Evolutionary conservation across 805 yeast species (phyloP).

Genomic region (Saturnispora zaruensis): DNA sequence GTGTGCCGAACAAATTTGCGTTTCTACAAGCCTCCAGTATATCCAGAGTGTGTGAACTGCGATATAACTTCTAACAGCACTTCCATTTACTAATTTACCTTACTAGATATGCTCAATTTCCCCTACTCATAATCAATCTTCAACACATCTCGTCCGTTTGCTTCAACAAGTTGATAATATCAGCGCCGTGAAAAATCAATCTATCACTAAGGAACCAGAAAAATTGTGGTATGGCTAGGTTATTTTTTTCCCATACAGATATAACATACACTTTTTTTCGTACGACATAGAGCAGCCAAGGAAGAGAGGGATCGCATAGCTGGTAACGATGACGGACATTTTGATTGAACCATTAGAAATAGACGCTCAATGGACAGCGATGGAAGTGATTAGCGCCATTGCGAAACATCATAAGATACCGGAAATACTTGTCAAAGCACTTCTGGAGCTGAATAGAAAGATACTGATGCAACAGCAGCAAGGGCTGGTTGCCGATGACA

Average conservation of each 20-base stretch:
- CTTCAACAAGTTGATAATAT: not conserved
- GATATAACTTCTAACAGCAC: not conserved
- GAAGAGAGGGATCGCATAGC: not conserved
- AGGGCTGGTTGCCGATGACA: constrained; percentile 8
- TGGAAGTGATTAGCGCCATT: constrained; percentile 7
- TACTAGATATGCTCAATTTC: not conserved
- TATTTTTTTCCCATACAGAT: not conserved
- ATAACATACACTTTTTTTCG: constrained; percentile 1
- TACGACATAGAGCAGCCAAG: not conserved
- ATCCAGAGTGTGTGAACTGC: not conserved
- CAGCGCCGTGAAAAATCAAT: not conserved
- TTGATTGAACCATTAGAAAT: not conserved
- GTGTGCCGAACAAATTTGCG: not conserved
- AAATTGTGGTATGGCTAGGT: constrained; percentile 1
- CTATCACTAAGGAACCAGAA: not conserved
- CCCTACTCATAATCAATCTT: not conserved
- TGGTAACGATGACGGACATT: not conserved
- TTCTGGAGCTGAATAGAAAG: constrained; percentile 23
- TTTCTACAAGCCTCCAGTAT: not conserved
- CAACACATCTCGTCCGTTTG: not conserved
- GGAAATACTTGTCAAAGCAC: constrained; percentile 25
- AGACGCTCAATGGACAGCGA: not conserved
- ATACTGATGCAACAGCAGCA: constrained; percentile 3
- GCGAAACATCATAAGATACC: constrained; percentile 21
- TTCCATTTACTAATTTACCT: not conserved